Conservation (phyloP, 75 land plant genomes). For the Cunninghamia lanceolata region DNA sequence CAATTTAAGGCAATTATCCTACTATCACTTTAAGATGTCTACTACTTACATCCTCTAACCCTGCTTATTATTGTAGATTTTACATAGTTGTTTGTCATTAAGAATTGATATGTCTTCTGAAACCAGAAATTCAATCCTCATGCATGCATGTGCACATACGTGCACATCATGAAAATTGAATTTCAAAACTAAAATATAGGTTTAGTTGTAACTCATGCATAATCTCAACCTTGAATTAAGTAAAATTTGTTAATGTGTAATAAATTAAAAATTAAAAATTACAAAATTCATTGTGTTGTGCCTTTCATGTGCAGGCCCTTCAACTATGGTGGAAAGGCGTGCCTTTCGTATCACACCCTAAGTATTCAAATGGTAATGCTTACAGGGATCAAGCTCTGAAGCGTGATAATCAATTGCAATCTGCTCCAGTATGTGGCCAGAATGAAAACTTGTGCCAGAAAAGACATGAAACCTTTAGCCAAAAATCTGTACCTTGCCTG, state of each 20-base stretch:
- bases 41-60: background rate
- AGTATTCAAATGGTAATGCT: slow-evolving; percentile 30
- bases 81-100: background rate
- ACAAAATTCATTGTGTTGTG: background rate
- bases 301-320: slow-evolving; percentile 28
- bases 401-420: slow-evolving; percentile 16
- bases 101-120: background rate
- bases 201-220: background rate
- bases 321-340: slow-evolving; percentile 39
- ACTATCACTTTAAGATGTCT: background rate
- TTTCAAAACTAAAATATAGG: background rate
- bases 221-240: background rate
- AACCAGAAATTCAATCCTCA: background rate
- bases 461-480: background rate
- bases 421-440: background rate
- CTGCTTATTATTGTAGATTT: background rate
- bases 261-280: background rate
- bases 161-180: background rate
- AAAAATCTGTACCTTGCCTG: background rate
- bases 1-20: background rate
- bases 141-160: background rate
- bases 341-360: slow-evolving; percentile 40
- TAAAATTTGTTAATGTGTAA: background rate
- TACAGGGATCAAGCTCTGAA: slow-evolving; percentile 37
- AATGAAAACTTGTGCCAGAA: background rate